Evolutionary conservation across 352 stramenopile species (phyloP), one percentile per base, ranked within the genome.

Genomic region (Phytophthora ramorum): DNA sequence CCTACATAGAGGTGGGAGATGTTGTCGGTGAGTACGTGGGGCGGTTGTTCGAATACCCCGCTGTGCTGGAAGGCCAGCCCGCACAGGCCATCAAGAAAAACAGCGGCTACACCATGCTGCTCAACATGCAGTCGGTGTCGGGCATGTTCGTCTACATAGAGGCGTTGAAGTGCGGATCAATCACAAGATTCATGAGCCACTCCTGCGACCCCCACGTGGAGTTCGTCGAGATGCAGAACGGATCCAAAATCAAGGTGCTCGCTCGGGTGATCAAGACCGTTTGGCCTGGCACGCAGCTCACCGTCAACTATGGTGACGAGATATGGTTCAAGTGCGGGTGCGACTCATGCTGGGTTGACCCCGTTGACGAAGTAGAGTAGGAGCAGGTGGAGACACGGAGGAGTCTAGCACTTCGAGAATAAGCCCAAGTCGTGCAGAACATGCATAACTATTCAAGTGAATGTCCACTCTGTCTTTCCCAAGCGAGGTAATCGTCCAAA

Each of bases 161-260:
- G 16, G 22, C 46, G 46, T 13, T 53, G 2, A 26, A 40, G 10
- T 53, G 46, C 28, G 46, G 46, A 14, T 53, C 24, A 4, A 53
- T 53, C 8, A 40, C 26, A 20, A 24, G 46, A 24, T 53, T 53
- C 28, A 41, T 53, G 14, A 37, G 28, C 24, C 46, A 53, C 8
- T 40, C 34, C 8, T 40, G 34, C 34, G 34, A 40, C 16, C 22
- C 26, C 10, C 40, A 53, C 28, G 46, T 53, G 12, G 24, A 53
- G 13, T 53, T 53, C 9, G 14, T 14, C 5, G 26, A 53, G 46
- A 53, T 53, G 46, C 46, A 53, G 17, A 55, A 26, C 48, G 43
- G 16, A 1, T 17, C 30, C 14, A 19, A 22, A n/a, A 28, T 44
- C 5, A 55, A 28, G 8, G 4, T 32, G 30, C 47, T 43, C 7